These are phyloP conservation scores for Neurospora crassa DNA, from an alignment of 2,329 filamentous ascomycete species.

Conservation along the genomic window DNA sequence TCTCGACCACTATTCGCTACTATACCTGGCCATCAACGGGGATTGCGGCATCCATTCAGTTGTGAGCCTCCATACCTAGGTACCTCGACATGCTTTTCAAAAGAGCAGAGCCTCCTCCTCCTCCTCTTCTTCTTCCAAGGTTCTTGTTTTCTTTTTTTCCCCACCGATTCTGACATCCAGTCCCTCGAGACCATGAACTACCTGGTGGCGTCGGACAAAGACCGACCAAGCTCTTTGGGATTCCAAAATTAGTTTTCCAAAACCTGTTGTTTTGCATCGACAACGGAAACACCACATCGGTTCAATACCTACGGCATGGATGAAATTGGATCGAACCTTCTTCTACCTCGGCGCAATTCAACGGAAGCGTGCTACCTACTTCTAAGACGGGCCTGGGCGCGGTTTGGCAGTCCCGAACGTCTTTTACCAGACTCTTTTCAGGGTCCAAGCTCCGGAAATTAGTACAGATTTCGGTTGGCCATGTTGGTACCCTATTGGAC, in stretches of 20 bases:
- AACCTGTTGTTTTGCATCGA: neutral
- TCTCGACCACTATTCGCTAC: neutral
- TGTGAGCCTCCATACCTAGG: neutral
- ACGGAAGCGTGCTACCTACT: neutral
- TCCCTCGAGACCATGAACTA: neutral
- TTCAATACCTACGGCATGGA: neutral
- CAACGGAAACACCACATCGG: neutral
- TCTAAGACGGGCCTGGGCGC: neutral
- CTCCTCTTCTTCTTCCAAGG: neutral
- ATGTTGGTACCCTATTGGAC: neutral
- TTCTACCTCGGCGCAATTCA: neutral
- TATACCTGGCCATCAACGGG: neutral
- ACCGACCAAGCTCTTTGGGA: neutral
- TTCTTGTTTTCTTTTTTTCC: neutral
- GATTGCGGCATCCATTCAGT: neutral
- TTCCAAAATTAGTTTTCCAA: neutral
- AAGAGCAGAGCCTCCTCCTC: neutral
- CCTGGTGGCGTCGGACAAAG: neutral
- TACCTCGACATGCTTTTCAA: neutral
- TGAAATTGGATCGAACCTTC: neutral
- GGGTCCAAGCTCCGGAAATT: neutral
- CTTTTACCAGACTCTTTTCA: neutral
- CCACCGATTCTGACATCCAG: neutral
- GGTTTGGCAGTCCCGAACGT: neutral
- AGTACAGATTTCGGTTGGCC: neutral